Conservation (phyloP, 805 yeast species). For the Priceomyces castillae region DNA sequence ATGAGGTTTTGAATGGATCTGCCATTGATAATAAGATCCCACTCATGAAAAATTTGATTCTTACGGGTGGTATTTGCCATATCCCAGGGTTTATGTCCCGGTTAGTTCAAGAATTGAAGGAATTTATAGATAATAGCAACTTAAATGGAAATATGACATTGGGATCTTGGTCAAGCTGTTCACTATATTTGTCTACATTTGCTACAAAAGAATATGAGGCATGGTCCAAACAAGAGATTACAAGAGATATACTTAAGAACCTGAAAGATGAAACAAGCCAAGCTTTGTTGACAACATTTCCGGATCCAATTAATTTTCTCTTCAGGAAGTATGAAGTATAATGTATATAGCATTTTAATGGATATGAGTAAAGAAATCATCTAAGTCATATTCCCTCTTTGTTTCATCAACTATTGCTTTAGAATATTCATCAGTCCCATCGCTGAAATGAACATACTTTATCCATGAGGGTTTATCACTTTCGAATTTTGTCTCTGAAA, state of each 20-base stretch:
- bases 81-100: constrained; percentile 23
- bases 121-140: background rate
- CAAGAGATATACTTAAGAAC: background rate
- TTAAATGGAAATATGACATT: constrained; percentile 13
- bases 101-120: constrained; percentile 13
- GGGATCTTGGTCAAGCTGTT: constrained; percentile 34
- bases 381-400: constrained; percentile 9
- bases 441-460: constrained; percentile 6
- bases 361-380: constrained; percentile 5
- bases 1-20: constrained; percentile 7
- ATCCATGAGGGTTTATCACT: constrained; percentile 18
- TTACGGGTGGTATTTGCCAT: constrained; percentile 23
- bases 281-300: constrained; percentile 6
- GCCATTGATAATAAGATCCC: constrained; percentile 19
- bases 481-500: constrained; percentile 8
- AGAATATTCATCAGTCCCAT: background rate
- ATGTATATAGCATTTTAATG: background rate
- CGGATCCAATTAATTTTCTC: constrained; percentile 7
- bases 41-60: constrained; percentile 18
- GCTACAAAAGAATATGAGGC: constrained; percentile 6
- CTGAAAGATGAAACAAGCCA: background rate
- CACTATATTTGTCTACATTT: constrained; percentile 25
- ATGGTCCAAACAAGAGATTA: background rate
- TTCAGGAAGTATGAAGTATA: background rate
- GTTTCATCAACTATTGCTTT: constrained; percentile 3